A percentile compares a stretch with the other conserved stretches of the same genome.
Conservation (phyloP, 2,329 filamentous ascomycete genomes). For the Akanthomyces muscarius region DNA sequence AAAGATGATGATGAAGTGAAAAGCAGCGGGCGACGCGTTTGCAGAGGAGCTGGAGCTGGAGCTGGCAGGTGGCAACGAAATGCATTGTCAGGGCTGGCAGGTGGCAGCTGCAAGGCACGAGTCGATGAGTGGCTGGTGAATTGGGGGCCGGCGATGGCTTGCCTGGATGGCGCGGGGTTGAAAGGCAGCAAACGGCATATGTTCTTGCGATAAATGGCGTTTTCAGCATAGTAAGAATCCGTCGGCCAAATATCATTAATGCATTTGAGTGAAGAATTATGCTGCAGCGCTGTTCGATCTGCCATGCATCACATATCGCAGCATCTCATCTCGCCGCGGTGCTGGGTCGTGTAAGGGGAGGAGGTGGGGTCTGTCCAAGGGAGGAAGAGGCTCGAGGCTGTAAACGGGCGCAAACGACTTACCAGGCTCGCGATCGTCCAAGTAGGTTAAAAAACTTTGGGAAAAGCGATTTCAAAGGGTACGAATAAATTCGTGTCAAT, state of each 20-base stretch:
- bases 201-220: not conserved
- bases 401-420: constrained; percentile 3
- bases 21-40: constrained; percentile 16
- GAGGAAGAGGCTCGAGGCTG: not conserved
- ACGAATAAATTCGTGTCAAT: not conserved
- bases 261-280: not conserved
- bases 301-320: not conserved
- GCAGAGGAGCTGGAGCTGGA: not conserved
- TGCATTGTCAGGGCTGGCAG: constrained; percentile 4
- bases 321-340: not conserved
- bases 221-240: not conserved
- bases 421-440: constrained; percentile 11
- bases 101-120: constrained; percentile 6
- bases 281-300: not conserved
- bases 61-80: constrained; percentile 8
- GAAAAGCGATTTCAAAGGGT: not conserved
- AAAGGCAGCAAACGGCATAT: not conserved
- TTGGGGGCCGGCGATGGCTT: not conserved
- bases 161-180: not conserved
- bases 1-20: constrained; percentile 4
- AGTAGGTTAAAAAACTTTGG: not conserved
- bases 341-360: not conserved
- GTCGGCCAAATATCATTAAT: not conserved
- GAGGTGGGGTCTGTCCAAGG: not conserved
- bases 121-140: constrained; percentile 13